Percentiles rank a stretch among this genome's conserved stretches.
phyloP scores from a whole-genome alignment of 768 basidiomycete genomes.

The Auriscalpium microsporum region DNA sequence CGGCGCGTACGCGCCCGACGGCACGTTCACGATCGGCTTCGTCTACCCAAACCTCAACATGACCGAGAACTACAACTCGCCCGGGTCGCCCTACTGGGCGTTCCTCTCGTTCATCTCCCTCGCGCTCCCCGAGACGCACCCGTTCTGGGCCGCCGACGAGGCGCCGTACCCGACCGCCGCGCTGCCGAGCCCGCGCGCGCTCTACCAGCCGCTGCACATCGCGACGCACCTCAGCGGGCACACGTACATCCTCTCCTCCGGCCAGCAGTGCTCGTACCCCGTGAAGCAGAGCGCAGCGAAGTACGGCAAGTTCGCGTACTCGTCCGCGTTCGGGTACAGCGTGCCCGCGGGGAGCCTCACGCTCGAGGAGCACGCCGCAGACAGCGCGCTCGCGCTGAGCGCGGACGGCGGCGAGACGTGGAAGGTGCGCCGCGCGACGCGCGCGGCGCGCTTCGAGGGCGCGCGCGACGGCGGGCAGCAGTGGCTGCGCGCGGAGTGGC shows the following conservation, averaged over 20 bases:
- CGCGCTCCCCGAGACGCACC: constrained; percentile 53
- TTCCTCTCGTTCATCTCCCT: constrained; percentile 70
- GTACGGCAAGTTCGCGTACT: constrained; percentile 73
- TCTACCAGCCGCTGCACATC: constrained; percentile 62
- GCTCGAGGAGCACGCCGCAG: constrained; percentile 63
- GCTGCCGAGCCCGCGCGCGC: constrained; percentile 38
- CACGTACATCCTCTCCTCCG: constrained; percentile 65
- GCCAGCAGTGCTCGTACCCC: constrained; percentile 72
- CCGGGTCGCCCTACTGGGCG: constrained; percentile 75
- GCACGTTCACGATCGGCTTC: constrained; percentile 66
- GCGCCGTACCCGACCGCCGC: constrained; percentile 50
- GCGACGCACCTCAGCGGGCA: constrained; percentile 54
- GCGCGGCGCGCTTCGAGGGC: constrained; percentile 47
- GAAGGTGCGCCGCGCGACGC: constrained; percentile 57
- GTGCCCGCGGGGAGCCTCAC: constrained; percentile 55
- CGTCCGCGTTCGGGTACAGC: constrained; percentile 69
- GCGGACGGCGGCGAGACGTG: constrained; percentile 67
- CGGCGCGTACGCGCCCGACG: constrained; percentile 51
- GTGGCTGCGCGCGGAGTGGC: constrained; percentile 58
- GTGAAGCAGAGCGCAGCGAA: constrained; percentile 74
- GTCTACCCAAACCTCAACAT: constrained; percentile 66
- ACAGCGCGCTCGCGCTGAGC: constrained; percentile 62
- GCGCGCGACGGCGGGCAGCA: constrained; percentile 30
- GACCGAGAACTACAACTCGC: constrained; percentile 74
- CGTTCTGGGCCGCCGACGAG: constrained; percentile 65